Percentiles rank a stretch among this genome's conserved stretches.
These are phyloP conservation scores for Torulaspora pretoriensis DNA, from an alignment of 1,139 yeast species.

Conservation along the genomic window DNA sequence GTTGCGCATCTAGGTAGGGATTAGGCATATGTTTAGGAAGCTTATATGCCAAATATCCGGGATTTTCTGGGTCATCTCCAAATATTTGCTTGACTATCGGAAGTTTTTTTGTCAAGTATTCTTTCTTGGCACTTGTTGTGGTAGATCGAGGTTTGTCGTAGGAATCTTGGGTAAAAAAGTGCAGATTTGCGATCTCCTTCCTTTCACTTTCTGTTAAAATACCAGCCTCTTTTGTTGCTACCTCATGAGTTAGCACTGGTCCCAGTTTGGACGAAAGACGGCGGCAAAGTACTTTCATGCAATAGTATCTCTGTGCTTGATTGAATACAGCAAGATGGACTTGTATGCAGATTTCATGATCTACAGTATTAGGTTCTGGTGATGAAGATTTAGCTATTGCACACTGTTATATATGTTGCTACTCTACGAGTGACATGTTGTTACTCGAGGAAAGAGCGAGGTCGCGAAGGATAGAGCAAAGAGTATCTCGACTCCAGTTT, in stretches of 20 bases:
- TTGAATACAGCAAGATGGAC: background rate
- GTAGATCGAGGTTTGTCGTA: background rate
- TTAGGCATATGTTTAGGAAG: slow-evolving; percentile 16
- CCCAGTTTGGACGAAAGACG: slow-evolving; percentile 4
- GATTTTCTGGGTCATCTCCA: slow-evolving; percentile 10
- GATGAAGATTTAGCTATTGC: too few species aligned
- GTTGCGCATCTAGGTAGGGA: slow-evolving; percentile 23
- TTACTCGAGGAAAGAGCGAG: too few species aligned
- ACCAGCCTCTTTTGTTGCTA: background rate
- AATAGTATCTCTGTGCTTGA: background rate
- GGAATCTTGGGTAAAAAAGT: slow-evolving; percentile 6
- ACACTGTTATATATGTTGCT: too few species aligned
- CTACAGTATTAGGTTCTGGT: background rate
- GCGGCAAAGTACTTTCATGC: slow-evolving; percentile 3
- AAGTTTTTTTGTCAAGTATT: slow-evolving; percentile 17
- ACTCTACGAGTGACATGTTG: too few species aligned
- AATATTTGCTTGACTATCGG: slow-evolving; percentile 12
- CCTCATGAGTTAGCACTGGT: slow-evolving; percentile 2
- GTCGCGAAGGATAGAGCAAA: too few species aligned
- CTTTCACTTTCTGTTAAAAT: slow-evolving; percentile 12
- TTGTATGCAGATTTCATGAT: background rate
- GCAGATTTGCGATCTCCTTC: slow-evolving; percentile 10
- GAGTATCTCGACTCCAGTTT: too few species aligned
- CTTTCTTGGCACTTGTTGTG: slow-evolving; percentile 11
- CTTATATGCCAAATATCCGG: slow-evolving; percentile 14